Conservation (phyloP, 164 flowering plant genomes). For the Echeveria elegans region DNA sequence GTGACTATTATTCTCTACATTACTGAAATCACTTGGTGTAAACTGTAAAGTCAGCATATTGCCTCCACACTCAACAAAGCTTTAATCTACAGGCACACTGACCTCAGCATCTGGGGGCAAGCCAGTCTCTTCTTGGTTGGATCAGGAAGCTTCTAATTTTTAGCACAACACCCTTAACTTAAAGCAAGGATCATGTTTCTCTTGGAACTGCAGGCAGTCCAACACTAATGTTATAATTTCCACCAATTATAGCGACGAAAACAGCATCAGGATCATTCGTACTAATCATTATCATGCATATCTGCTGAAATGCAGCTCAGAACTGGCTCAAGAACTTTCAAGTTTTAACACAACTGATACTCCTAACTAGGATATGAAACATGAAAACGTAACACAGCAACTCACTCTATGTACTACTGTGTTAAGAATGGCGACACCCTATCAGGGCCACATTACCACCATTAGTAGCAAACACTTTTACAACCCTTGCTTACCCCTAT, state of each 20-base stretch:
- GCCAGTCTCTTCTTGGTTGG: background rate
- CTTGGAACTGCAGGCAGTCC: background rate
- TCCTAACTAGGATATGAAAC: too few relatives aligned
- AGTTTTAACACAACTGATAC: too few relatives aligned
- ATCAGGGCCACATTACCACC: background rate
- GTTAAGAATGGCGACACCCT: background rate
- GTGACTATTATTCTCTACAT: too few relatives aligned
- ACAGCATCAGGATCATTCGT: background rate
- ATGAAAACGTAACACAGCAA: background rate
- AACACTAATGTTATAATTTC: background rate
- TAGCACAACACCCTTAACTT: background rate
- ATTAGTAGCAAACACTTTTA: background rate
- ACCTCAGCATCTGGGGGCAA: background rate
- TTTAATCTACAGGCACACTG: background rate
- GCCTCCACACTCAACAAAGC: too few relatives aligned
- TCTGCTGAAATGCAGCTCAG: background rate
- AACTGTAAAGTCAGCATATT: constrained; percentile 6
- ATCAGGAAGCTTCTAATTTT: background rate
- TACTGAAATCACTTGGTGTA: too few relatives aligned
- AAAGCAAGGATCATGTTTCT: background rate
- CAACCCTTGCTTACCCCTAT: background rate
- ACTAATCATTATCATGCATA: background rate
- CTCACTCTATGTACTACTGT: background rate
- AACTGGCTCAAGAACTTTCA: background rate
- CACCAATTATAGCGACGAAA: background rate